Conservation (phyloP, 257 asterid species). For the Nemophila menziesii region DNA sequence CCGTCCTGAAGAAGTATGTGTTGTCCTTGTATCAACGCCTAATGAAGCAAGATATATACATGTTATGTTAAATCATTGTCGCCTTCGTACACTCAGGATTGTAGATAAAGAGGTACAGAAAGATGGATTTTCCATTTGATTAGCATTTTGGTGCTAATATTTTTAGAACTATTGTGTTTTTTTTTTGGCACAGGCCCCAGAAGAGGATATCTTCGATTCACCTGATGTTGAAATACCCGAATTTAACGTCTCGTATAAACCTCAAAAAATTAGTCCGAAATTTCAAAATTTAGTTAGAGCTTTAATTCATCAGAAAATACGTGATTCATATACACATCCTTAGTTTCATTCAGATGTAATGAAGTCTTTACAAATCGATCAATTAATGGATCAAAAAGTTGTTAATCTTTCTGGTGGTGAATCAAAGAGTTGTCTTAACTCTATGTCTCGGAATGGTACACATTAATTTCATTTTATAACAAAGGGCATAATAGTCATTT, state of each 20-base stretch:
- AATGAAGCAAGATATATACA: no score
- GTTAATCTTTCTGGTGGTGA: slow-evolving; percentile 99
- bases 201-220: no score
- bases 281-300: slow-evolving; percentile 56
- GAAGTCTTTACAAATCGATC: slow-evolving; percentile 94
- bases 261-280: slow-evolving; percentile 93
- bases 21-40: no score
- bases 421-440: slow-evolving; percentile 85
- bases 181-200: no score
- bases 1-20: no score
- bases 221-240: slow-evolving; percentile 80
- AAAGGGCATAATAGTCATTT: not conserved
- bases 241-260: slow-evolving; percentile 91
- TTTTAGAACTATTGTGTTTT: no score
- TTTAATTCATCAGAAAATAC: slow-evolving; percentile 67
- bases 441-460: slow-evolving; percentile 93
- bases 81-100: no score
- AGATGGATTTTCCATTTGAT: no score
- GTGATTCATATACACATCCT: slow-evolving; percentile 83
- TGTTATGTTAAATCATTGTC: no score
- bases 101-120: no score
- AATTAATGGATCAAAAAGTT: slow-evolving; percentile 94
- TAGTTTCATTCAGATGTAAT: no score
- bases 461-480: not conserved
- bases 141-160: no score